Conservation (phyloP, 140 eudicot species). For the Erigeron philadelphicus region DNA sequence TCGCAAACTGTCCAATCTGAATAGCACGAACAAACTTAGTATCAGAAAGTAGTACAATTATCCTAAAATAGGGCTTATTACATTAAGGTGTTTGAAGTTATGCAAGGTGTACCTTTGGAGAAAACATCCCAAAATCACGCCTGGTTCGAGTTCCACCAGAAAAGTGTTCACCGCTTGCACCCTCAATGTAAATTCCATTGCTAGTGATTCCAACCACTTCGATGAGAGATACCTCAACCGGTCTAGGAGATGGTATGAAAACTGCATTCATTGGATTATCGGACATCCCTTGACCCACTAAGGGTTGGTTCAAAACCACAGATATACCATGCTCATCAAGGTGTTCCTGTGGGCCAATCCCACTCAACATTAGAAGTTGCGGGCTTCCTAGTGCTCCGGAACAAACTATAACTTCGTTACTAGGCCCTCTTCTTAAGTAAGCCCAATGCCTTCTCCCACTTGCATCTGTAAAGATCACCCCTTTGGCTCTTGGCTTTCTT, state of each 20-base stretch:
- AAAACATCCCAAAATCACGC: conserved; percentile 68
- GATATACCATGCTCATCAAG: conserved; percentile 63
- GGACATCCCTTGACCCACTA: conserved; percentile 75
- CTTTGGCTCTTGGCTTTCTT: conserved; percentile 59
- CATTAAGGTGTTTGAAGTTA: background rate
- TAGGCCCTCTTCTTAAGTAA: conserved; percentile 44
- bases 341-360: conserved; percentile 73
- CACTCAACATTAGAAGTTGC: conserved; percentile 82
- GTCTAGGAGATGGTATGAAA: conserved; percentile 71
- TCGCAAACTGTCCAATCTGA: conserved; percentile 84
- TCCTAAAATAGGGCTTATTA: too few species aligned
- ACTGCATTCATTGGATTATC: conserved; percentile 94
- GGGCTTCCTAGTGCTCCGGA: conserved; percentile 93
- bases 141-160: conserved; percentile 30
- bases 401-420: conserved; percentile 62
- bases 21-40: background rate
- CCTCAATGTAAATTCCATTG: conserved; percentile 74
- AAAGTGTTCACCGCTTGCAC: conserved; percentile 64
- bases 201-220: conserved; percentile 83
- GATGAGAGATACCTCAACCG: conserved; percentile 73
- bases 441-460: conserved; percentile 60
- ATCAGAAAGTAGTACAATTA: too few species aligned
- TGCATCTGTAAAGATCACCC: conserved; percentile 65
- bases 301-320: conserved; percentile 56
- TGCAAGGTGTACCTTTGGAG: conserved; percentile 45